Percentiles rank a stretch among this genome's conserved stretches.
Conservation (phyloP, 2,329 filamentous ascomycete species). For the Epichloe hybrida region DNA sequence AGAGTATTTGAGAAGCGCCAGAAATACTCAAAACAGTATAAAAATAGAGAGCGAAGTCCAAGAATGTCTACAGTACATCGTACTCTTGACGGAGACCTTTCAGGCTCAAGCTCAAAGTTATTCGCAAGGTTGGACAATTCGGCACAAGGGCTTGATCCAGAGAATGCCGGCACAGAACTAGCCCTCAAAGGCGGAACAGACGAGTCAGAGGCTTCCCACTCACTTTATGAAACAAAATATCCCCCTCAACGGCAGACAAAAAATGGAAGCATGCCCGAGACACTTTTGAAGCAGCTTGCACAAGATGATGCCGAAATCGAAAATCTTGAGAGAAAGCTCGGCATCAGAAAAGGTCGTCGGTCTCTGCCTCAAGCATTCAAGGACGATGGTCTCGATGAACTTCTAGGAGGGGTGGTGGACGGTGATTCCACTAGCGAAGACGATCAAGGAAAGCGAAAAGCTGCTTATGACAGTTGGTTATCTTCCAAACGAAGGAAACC, state of each 20-base stretch:
- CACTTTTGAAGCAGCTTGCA: constrained; percentile 42
- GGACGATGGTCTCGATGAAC: constrained; percentile 70
- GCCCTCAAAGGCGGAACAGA: constrained; percentile 9
- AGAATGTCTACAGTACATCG: not conserved
- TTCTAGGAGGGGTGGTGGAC: constrained; percentile 50
- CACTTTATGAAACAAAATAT: constrained; percentile 11
- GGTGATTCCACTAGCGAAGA: constrained; percentile 36
- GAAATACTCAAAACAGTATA: constrained; percentile 10
- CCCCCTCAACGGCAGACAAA: constrained; percentile 18
- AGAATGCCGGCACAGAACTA: not conserved
- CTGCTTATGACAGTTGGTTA: constrained; percentile 47
- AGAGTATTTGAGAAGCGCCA: constrained; percentile 45
- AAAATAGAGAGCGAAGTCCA: not conserved
- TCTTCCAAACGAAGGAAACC: constrained; percentile 34
- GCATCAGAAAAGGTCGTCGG: constrained; percentile 64
- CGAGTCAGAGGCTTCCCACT: not conserved
- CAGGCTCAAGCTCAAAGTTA: not conserved
- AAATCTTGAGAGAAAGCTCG: constrained; percentile 74
- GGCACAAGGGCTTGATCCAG: not conserved
- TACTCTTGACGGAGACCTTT: not conserved
- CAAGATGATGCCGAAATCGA: constrained; percentile 84
- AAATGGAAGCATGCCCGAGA: constrained; percentile 8
- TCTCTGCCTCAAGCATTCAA: constrained; percentile 58
- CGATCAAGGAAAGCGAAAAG: constrained; percentile 48
- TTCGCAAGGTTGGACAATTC: not conserved